These are phyloP conservation scores for Aspergillus ibericus DNA, from an alignment of 2,329 filamentous ascomycete genomes.

Conservation along the genomic window DNA sequence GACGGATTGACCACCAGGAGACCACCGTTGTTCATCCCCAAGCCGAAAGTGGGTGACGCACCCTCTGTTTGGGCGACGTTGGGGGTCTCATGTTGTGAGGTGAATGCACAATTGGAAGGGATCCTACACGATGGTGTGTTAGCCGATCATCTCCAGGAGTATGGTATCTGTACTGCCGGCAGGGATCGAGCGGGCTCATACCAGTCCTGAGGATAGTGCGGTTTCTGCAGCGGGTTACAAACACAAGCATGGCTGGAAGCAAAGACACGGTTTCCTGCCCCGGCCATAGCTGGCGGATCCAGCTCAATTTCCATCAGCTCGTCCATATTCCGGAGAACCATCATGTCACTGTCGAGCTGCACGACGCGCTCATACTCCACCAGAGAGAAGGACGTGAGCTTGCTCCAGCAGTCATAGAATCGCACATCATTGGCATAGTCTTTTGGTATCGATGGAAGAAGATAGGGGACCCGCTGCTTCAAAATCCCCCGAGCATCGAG, in stretches of 20 bases:
- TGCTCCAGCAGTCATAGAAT: slow-evolving; percentile 89
- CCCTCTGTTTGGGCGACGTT: slow-evolving; percentile 38
- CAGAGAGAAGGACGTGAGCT: slow-evolving; percentile 77
- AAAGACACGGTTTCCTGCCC: slow-evolving; percentile 66
- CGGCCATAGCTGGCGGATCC: slow-evolving; percentile 57
- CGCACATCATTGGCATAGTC: slow-evolving; percentile 75
- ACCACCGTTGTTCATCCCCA: slow-evolving; percentile 62
- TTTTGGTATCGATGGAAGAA: slow-evolving; percentile 65
- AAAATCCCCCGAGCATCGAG: slow-evolving; percentile 69
- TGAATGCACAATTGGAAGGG: slow-evolving; percentile 63
- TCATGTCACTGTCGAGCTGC: slow-evolving; percentile 85
- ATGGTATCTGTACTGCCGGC: not conserved
- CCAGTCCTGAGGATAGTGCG: slow-evolving; percentile 32
- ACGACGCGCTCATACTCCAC: slow-evolving; percentile 76
- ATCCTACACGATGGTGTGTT: slow-evolving; percentile 24
- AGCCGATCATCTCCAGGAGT: not conserved
- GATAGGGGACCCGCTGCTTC: slow-evolving; percentile 68
- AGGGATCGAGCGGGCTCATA: slow-evolving; percentile 29
- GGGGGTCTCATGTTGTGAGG: slow-evolving; percentile 52
- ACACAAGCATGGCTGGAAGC: slow-evolving; percentile 23
- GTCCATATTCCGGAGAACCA: slow-evolving; percentile 81
- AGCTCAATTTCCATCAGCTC: slow-evolving; percentile 80
- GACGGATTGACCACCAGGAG: slow-evolving; percentile 63
- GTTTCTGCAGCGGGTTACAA: slow-evolving; percentile 23
- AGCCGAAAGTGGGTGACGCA: slow-evolving; percentile 51